Percentiles rank a stretch among this genome's conserved stretches.
These are phyloP conservation scores for Verticillium zaregamsianum DNA, from an alignment of 2,329 filamentous ascomycete genomes.

Conservation along the genomic window DNA sequence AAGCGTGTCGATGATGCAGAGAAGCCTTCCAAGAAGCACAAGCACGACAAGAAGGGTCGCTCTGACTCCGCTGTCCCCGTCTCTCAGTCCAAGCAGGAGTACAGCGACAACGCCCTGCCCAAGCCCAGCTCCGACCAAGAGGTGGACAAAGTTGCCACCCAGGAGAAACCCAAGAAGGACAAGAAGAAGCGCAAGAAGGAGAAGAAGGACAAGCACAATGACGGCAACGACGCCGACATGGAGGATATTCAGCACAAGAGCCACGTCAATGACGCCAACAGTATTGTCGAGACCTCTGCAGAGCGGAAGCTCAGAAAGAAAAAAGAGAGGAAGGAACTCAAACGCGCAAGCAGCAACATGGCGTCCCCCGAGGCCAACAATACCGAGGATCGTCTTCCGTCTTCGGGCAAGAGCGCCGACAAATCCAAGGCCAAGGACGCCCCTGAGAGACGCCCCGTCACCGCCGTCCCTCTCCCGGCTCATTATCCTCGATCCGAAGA, in stretches of 20 bases:
- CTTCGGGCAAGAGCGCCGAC: background rate
- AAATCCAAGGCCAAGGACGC: background rate
- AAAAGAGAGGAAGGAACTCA: background rate
- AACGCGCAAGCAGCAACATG: too few species aligned
- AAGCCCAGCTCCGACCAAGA: background rate
- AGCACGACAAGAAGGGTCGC: background rate
- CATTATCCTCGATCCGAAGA: background rate
- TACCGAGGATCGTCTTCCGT: background rate
- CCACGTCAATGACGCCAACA: background rate
- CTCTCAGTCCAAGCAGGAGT: background rate
- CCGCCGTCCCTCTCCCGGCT: background rate
- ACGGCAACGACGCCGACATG: background rate
- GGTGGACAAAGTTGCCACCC: background rate
- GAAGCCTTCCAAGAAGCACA: background rate
- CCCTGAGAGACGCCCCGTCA: background rate
- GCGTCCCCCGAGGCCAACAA: background rate
- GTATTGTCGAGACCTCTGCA: too few species aligned
- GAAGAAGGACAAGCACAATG: background rate
- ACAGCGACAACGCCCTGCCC: background rate
- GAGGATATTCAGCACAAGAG: background rate
- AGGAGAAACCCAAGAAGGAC: background rate
- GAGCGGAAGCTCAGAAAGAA: background rate
- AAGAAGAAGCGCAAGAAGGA: background rate
- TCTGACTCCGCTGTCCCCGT: background rate
- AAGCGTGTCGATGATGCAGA: background rate